Conservation (phyloP, 257 asterid genomes). For the Solanum rostratum region DNA sequence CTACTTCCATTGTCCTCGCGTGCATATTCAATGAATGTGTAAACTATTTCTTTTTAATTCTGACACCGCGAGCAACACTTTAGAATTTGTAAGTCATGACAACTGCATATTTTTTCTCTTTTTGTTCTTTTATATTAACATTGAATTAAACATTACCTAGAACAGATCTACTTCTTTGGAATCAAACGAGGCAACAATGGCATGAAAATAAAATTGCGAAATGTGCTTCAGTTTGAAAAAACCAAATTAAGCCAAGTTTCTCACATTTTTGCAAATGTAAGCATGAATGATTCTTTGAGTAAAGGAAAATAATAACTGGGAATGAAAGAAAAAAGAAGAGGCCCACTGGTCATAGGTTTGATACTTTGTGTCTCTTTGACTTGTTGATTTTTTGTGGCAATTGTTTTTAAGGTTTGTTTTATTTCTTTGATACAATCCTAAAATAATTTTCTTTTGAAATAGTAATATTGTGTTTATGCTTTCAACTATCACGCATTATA, state of each 20-base stretch:
- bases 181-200: slow-evolving; percentile 86
- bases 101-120: slow-evolving; percentile 14
- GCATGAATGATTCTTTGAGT: neutral
- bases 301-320: neutral
- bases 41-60: too few relatives aligned
- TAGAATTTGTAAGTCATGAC: slow-evolving; percentile 80
- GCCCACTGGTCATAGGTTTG: neutral
- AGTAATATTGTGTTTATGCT: neutral
- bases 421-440: neutral
- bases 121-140: neutral
- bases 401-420: neutral
- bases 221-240: slow-evolving; percentile 27
- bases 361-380: neutral
- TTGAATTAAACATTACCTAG: neutral
- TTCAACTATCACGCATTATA: neutral
- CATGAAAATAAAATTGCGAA: slow-evolving; percentile 48
- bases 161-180: slow-evolving; percentile 86
- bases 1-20: too few relatives aligned
- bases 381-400: neutral
- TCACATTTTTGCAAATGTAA: neutral
- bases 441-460: neutral
- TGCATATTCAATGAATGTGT: too few relatives aligned
- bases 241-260: slow-evolving; percentile 48
- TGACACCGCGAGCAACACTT: slow-evolving; percentile 47
- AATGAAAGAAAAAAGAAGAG: neutral